These are phyloP conservation scores for Beauveria sp. DNA, from an alignment of 2,329 filamentous ascomycete genomes.

Conservation along the genomic window DNA sequence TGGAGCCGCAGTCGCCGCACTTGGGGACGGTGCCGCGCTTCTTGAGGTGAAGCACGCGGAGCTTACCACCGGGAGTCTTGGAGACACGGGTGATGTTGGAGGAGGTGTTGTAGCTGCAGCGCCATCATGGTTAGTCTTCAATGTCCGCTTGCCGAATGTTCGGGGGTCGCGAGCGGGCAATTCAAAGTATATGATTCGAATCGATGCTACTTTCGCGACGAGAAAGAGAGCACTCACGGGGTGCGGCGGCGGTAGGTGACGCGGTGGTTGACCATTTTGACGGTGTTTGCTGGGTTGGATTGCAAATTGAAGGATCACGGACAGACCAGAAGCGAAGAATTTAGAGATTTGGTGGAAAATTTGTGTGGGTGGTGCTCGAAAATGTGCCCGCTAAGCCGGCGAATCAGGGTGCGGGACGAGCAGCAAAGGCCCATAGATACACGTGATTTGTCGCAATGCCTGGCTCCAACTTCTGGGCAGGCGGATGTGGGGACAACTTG, in stretches of 20 bases:
- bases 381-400: conserved; percentile 31
- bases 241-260: conserved; percentile 70
- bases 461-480: neutral
- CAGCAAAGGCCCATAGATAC: conserved; percentile 5
- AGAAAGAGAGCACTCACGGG: conserved; percentile 51
- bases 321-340: conserved; percentile 27
- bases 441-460: conserved; percentile 10
- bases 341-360: conserved; percentile 34
- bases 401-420: conserved; percentile 25
- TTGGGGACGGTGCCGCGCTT: conserved; percentile 98
- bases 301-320: conserved; percentile 26
- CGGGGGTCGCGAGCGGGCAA: conserved; percentile 11
- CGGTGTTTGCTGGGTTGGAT: conserved; percentile 32
- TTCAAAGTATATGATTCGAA: conserved; percentile 12
- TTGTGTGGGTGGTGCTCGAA: conserved; percentile 32
- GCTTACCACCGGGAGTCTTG: conserved; percentile 93
- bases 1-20: conserved; percentile 98
- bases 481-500: neutral
- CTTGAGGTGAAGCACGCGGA: conserved; percentile 98
- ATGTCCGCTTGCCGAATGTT: neutral
- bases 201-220: neutral
- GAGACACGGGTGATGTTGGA: conserved; percentile 95
- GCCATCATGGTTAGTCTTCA: conserved; percentile 13
- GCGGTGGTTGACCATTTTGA: conserved; percentile 52
- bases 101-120: conserved; percentile 84